Conservation (phyloP, 768 basidiomycete species). For the Multifurca ochricompacta region DNA sequence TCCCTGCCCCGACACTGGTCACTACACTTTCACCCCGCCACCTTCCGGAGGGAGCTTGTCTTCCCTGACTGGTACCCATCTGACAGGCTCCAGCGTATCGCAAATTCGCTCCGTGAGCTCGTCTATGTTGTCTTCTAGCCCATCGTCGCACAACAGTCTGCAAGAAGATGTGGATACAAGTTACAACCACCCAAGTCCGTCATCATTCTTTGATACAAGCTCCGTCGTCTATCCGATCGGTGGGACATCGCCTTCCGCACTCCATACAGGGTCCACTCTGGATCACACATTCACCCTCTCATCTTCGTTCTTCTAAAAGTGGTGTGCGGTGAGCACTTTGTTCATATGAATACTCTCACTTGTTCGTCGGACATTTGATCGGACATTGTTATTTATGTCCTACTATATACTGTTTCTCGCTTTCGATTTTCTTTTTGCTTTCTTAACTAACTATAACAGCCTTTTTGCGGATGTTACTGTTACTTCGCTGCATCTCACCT, state of each 20-base stretch:
- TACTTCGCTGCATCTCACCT: slow-evolving; percentile 11
- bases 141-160: slow-evolving; percentile 11
- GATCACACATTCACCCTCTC: slow-evolving; percentile 17
- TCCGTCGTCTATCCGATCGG: slow-evolving; percentile 16
- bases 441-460: not conserved
- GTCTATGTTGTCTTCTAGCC: slow-evolving; percentile 12
- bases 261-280: slow-evolving; percentile 12
- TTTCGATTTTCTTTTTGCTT: not conserved
- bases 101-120: slow-evolving; percentile 11
- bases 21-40: slow-evolving; percentile 18
- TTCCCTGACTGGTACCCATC: slow-evolving; percentile 2
- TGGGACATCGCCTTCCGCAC: slow-evolving; percentile 11
- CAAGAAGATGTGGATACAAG: slow-evolving; percentile 12
- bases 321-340: not conserved
- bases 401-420: slow-evolving; percentile 1
- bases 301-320: slow-evolving; percentile 20
- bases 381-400: slow-evolving; percentile 14
- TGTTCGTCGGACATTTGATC: not conserved
- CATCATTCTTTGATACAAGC: slow-evolving; percentile 11
- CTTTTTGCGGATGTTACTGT: not conserved
- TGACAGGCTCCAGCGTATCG: not conserved
- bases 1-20: slow-evolving; percentile 13
- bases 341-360: not conserved
- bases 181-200: slow-evolving; percentile 10
- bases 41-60: not conserved